Evolutionary conservation across 495 filamentous ascomycete genomes (phyloP).

Genomic region (Endocarpon pusillum): DNA sequence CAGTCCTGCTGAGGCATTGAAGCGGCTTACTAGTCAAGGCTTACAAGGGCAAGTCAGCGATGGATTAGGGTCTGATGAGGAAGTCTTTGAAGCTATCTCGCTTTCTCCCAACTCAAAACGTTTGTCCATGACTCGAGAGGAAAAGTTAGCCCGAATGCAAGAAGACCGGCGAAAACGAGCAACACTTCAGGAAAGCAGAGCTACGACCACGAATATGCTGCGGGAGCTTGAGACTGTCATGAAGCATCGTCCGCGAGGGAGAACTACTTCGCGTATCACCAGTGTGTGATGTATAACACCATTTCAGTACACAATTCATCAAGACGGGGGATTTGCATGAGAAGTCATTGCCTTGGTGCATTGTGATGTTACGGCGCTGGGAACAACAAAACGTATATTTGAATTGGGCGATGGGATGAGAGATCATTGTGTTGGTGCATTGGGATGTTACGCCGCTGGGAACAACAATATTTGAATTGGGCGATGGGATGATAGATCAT

Average conservation of each 20-base stretch:
- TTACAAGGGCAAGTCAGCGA: slow-evolving; percentile 20
- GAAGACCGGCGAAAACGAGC: slow-evolving; percentile 65
- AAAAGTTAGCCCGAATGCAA: slow-evolving; percentile 73
- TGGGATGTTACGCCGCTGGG: no score
- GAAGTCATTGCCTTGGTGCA: no score
- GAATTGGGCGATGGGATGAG: no score
- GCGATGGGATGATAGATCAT: no score
- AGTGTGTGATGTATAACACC: slow-evolving; percentile 20
- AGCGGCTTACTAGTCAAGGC: slow-evolving; percentile 36
- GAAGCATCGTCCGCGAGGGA: slow-evolving; percentile 46
- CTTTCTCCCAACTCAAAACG: slow-evolving; percentile 46
- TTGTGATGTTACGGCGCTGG: no score
- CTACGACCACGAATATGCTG: slow-evolving; percentile 76
- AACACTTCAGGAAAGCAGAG: slow-evolving; percentile 45
- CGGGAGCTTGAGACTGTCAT: slow-evolving; percentile 82
- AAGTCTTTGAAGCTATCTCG: slow-evolving; percentile 82
- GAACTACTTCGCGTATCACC: slow-evolving; percentile 30
- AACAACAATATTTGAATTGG: no score
- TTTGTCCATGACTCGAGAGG: slow-evolving; percentile 63
- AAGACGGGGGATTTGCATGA: no score
- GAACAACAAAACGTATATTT: no score
- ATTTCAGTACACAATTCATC: no score
- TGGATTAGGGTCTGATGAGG: slow-evolving; percentile 48
- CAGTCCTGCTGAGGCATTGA: slow-evolving; percentile 57
- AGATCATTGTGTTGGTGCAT: no score